These are phyloP conservation scores for Calonectria henricotiae DNA, from an alignment of 2,329 filamentous ascomycete species.

Conservation along the genomic window DNA sequence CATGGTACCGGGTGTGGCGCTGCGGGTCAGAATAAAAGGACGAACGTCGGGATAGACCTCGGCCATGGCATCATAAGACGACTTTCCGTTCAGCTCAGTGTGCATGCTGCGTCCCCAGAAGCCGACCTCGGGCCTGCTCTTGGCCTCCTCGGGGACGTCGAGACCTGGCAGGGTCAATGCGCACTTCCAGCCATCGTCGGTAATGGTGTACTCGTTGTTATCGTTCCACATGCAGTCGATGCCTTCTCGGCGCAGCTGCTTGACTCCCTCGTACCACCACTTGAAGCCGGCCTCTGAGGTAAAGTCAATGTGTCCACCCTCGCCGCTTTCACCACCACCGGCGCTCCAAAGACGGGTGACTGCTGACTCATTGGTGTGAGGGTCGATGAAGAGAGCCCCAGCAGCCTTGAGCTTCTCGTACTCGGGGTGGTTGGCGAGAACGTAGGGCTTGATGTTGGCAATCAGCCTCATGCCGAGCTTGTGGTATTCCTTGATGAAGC, in stretches of 20 bases:
- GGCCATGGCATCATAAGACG: slow-evolving; percentile 78
- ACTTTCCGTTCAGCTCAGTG: slow-evolving; percentile 80
- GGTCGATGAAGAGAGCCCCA: slow-evolving; percentile 77
- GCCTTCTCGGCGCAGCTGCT: slow-evolving; percentile 73
- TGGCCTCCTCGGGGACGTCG: slow-evolving; percentile 56
- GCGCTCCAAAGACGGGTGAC: slow-evolving; percentile 80
- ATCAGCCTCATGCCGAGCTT: slow-evolving; percentile 77
- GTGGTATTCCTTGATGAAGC: slow-evolving; percentile 76
- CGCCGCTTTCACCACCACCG: slow-evolving; percentile 79
- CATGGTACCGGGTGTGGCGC: slow-evolving; percentile 80
- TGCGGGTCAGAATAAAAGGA: slow-evolving; percentile 80
- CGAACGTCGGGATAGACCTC: slow-evolving; percentile 72
- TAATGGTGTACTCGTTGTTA: slow-evolving; percentile 82
- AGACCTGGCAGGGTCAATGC: slow-evolving; percentile 66
- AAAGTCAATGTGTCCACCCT: slow-evolving; percentile 83
- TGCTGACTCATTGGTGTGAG: slow-evolving; percentile 67
- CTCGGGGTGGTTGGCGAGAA: slow-evolving; percentile 77
- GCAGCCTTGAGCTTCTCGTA: slow-evolving; percentile 74
- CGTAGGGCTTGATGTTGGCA: slow-evolving; percentile 82
- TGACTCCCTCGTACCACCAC: slow-evolving; percentile 82
- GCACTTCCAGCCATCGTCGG: slow-evolving; percentile 77
- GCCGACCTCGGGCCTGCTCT: slow-evolving; percentile 69
- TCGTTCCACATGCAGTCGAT: slow-evolving; percentile 87
- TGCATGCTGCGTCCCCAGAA: slow-evolving; percentile 80
- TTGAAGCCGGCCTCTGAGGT: slow-evolving; percentile 77